These are phyloP conservation scores for Oleoguttula mirabilis DNA, from an alignment of 495 filamentous ascomycete genomes.

Conservation along the genomic window DNA sequence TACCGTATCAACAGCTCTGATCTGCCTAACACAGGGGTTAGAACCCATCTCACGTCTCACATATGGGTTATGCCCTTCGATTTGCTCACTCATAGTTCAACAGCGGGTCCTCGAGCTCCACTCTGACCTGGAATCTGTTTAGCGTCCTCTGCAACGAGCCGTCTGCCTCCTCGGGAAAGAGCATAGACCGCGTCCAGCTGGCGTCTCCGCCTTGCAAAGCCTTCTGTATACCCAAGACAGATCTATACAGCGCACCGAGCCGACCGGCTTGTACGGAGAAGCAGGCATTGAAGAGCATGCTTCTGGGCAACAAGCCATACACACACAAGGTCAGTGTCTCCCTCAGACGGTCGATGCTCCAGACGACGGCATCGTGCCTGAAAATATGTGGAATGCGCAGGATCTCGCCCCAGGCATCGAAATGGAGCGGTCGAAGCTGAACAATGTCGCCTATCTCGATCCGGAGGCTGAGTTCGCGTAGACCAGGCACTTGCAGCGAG, in stretches of 20 bases:
- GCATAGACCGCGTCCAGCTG: constrained; percentile 38
- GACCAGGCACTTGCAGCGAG: constrained; percentile 18
- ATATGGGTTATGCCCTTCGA: too few relatives aligned
- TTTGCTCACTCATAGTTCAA: constrained; percentile 44
- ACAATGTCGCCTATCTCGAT: constrained; percentile 21
- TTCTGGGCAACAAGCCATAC: constrained; percentile 25
- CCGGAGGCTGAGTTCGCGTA: constrained; percentile 17
- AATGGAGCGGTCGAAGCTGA: constrained; percentile 17
- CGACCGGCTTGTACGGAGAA: constrained; percentile 26
- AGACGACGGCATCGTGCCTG: constrained; percentile 25
- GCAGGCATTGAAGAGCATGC: constrained; percentile 31
- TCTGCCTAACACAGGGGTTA: too few relatives aligned
- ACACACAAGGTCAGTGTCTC: constrained; percentile 28
- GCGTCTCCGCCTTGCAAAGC: constrained; percentile 2
- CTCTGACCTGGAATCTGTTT: constrained; percentile 24
- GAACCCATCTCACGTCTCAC: too few relatives aligned
- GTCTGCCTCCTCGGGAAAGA: constrained; percentile 37
- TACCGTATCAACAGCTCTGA: constrained; percentile 37
- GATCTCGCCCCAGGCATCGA: too few relatives aligned
- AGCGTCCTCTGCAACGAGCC: constrained; percentile 32
- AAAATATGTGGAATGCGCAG: background rate
- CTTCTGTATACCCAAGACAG: constrained; percentile 22
- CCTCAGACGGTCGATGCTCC: constrained; percentile 27
- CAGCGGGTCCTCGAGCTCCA: constrained; percentile 30
- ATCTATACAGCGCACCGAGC: constrained; percentile 21